phyloP scores from a whole-genome alignment of 768 basidiomycete genomes.

The Epithele typhae region DNA sequence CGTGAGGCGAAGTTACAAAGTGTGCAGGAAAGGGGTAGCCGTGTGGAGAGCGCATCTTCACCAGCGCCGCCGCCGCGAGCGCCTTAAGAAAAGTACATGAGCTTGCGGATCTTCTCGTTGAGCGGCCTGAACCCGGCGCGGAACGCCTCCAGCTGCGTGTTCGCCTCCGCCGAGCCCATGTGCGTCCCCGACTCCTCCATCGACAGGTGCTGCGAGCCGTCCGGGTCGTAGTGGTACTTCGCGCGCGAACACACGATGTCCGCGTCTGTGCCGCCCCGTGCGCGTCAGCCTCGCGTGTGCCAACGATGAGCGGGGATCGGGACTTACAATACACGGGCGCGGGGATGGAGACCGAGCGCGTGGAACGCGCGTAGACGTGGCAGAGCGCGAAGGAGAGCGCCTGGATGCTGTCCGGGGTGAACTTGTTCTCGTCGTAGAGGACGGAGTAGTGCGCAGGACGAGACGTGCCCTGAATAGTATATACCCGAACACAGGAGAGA shows the following conservation, averaged over 20 bases:
- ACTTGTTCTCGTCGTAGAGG: conserved; percentile 32
- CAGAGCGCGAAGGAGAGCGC: conserved; percentile 46
- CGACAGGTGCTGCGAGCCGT: conserved; percentile 44
- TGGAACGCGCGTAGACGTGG: conserved; percentile 49
- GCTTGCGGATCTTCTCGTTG: conserved; percentile 40
- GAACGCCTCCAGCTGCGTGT: conserved; percentile 38
- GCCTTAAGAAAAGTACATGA: conserved; percentile 24
- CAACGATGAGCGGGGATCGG: too few species aligned
- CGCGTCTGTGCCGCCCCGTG: too few species aligned
- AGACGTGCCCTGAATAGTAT: too few species aligned
- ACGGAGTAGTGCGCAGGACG: conserved; percentile 59
- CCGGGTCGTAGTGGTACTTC: conserved; percentile 76
- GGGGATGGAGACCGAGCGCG: conserved; percentile 53
- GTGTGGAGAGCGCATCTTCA: too few species aligned
- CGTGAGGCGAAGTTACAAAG: too few species aligned
- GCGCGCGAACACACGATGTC: conserved; percentile 75
- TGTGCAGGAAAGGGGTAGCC: too few species aligned
- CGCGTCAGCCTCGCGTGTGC: too few species aligned
- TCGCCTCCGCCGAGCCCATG: too few species aligned
- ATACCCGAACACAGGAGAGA: conserved; percentile 38
- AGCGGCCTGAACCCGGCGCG: conserved; percentile 52
- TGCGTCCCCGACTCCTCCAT: conserved; percentile 59
- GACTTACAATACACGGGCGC: conserved; percentile 59
- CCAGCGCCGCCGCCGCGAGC: too few species aligned
- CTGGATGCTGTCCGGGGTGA: conserved; percentile 24